Evolutionary conservation across 176 grass and related monocot genomes (phyloP).

Genomic region (Saccharum officinarum): DNA sequence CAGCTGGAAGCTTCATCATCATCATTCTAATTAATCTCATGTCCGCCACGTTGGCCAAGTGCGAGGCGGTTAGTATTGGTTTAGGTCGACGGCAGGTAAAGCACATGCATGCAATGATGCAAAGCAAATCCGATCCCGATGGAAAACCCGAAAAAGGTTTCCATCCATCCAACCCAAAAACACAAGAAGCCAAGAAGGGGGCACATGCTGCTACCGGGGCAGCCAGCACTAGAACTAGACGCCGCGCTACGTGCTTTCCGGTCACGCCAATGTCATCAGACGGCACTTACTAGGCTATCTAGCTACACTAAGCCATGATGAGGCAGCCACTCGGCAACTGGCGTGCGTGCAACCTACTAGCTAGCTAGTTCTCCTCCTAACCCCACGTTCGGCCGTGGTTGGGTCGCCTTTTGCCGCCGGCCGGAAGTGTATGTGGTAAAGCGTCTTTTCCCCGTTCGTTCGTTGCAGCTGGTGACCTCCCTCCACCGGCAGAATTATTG

Average conservation of each 20-base stretch:
- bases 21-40: no score
- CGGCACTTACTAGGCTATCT: no score
- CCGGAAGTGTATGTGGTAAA: no score
- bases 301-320: neutral
- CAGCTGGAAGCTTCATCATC: no score
- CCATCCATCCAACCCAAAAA: neutral
- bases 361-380: no score
- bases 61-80: constrained; percentile 17
- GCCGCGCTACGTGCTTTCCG: neutral
- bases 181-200: no score
- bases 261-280: neutral
- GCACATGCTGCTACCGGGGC: no score
- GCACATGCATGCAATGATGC: neutral
- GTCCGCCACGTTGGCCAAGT: neutral
- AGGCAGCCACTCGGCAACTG: neutral
- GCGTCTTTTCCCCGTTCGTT: no score
- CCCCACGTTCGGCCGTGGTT: no score
- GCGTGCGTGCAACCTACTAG: no score
- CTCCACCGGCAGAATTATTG: neutral
- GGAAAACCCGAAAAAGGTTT: neutral
- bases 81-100: constrained; percentile 37
- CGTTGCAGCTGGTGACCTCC: no score
- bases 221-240: neutral
- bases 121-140: neutral
- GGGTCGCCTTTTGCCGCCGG: no score